Evolutionary conservation across 1,284 basidiomycete genomes (phyloP).

Genomic region (Ganoderma boninense): DNA sequence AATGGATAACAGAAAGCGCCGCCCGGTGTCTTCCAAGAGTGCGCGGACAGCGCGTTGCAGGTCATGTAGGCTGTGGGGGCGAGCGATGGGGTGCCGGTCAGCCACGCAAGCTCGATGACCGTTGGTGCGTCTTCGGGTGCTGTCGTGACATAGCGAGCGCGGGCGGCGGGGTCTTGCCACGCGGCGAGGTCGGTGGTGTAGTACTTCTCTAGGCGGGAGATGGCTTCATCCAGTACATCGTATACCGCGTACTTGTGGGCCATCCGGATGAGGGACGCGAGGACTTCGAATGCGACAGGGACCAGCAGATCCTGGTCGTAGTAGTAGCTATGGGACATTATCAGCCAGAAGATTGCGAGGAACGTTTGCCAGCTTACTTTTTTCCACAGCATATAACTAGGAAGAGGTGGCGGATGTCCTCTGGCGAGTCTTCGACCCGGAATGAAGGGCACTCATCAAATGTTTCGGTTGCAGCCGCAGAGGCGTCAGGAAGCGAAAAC

Average conservation of each 20-base stretch:
- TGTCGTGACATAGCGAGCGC: conserved; percentile 4
- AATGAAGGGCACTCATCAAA: background rate
- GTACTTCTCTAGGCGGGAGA: conserved; percentile 20
- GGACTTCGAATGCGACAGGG: conserved; percentile 4
- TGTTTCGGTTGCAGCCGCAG: no score
- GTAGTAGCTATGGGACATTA: conserved; percentile 15
- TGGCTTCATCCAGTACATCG: conserved; percentile 17
- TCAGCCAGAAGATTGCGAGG: background rate
- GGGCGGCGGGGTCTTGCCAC: conserved; percentile 3
- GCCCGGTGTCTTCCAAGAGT: no score
- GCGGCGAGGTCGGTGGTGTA: conserved; percentile 14
- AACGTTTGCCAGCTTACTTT: conserved; percentile 14
- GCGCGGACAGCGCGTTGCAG: conserved; percentile 2
- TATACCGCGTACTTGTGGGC: conserved; percentile 26
- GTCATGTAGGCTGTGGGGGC: conserved; percentile 16
- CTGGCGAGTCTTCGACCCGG: background rate
- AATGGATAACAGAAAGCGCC: no score
- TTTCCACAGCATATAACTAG: conserved; percentile 1
- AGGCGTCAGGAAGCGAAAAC: background rate
- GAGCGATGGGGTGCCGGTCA: conserved; percentile 11
- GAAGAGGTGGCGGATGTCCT: conserved; percentile 7
- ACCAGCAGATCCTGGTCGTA: conserved; percentile 5
- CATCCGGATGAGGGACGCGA: conserved; percentile 24
- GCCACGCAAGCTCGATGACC: conserved; percentile 15
- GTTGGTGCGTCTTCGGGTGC: conserved; percentile 3